Conservation (phyloP, 2,329 filamentous ascomycete genomes). For the Alternaria longipes region DNA sequence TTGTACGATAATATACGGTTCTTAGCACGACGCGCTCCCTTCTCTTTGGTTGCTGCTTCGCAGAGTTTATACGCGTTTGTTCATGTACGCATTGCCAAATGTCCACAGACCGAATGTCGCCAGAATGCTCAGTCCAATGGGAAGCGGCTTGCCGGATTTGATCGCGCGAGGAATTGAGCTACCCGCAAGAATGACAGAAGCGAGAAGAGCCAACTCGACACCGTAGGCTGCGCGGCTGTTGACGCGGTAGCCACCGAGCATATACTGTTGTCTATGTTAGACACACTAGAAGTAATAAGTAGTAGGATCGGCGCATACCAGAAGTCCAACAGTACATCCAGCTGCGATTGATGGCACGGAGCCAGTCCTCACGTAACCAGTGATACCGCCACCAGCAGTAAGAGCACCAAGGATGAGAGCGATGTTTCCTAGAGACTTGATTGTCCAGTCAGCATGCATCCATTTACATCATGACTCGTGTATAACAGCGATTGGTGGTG, state of each 20-base stretch:
- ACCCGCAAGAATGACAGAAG: constrained; percentile 83
- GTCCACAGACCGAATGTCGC: constrained; percentile 80
- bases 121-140: constrained; percentile 78
- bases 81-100: constrained; percentile 74
- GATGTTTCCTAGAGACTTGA: constrained; percentile 60
- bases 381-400: constrained; percentile 85
- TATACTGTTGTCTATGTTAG: constrained; percentile 61
- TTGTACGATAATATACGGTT: neutral
- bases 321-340: constrained; percentile 79
- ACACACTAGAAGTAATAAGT: neutral
- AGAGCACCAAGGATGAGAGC: constrained; percentile 82
- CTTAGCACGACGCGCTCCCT: neutral
- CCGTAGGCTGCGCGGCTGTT: constrained; percentile 80
- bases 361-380: constrained; percentile 84
- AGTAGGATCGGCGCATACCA: constrained; percentile 55
- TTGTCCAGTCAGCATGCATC: constrained; percentile 14
- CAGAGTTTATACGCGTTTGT: constrained; percentile 7
- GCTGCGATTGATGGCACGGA: constrained; percentile 88
- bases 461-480: constrained; percentile 9
- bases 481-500: neutral
- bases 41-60: neutral
- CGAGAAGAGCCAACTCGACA: constrained; percentile 86
- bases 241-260: constrained; percentile 82
- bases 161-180: constrained; percentile 88
- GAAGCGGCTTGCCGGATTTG: constrained; percentile 83